Evolutionary conservation across 169 alveolate genomes (phyloP).

Genomic region (Neospora caninum): DNA sequence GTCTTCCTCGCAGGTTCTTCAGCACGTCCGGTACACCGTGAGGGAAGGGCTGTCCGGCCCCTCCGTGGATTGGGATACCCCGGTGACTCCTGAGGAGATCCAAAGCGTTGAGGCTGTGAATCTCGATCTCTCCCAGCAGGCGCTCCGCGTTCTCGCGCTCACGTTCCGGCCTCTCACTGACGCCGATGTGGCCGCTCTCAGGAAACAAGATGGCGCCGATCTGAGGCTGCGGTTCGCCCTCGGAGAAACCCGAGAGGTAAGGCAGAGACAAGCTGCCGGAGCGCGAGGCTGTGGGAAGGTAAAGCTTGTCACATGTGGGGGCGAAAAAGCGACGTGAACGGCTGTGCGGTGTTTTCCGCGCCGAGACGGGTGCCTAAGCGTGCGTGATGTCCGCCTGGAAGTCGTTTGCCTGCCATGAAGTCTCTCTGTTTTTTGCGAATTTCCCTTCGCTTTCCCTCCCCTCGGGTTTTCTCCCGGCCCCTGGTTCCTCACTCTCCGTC

Average conservation of each 20-base stretch:
- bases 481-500: neutral
- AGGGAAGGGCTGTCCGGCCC: conserved; percentile 53
- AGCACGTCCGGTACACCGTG: conserved; percentile 55
- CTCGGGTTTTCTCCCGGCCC: neutral
- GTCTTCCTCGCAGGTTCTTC: conserved; percentile 39
- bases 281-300: too few relatives aligned
- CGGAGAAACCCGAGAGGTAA: conserved; percentile 61
- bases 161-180: conserved; percentile 82
- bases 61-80: conserved; percentile 46
- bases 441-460: too few relatives aligned
- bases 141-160: conserved; percentile 87
- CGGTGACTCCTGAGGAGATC: conserved; percentile 36
- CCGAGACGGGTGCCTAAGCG: too few relatives aligned
- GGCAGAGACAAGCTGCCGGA: too few relatives aligned
- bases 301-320: too few relatives aligned
- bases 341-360: too few relatives aligned
- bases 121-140: conserved; percentile 78
- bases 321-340: too few relatives aligned
- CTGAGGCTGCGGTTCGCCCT: conserved; percentile 79
- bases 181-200: conserved; percentile 73
- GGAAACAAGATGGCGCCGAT: conserved; percentile 82
- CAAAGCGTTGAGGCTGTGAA: conserved; percentile 72
- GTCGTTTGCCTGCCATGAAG: too few relatives aligned
- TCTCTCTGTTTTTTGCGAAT: too few relatives aligned
- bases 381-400: too few relatives aligned